Conservation (phyloP, 352 stramenopile species). For the Phytophthora ramorum region DNA sequence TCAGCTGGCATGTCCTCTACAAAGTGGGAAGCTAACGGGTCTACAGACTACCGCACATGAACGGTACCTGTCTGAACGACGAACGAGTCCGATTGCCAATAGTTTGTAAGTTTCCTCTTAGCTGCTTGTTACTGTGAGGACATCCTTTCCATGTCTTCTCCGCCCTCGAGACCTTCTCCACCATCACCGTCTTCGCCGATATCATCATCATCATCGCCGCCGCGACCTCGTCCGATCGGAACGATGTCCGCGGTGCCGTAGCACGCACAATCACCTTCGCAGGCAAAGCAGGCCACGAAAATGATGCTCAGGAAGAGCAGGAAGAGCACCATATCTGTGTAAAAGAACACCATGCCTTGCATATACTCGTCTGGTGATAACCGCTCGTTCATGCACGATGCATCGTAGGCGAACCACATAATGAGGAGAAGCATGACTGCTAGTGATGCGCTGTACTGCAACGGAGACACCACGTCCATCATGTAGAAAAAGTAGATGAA, state of each 20-base stretch:
- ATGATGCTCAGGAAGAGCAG: conserved; percentile 81
- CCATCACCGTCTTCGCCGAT: conserved; percentile 9
- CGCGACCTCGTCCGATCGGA: conserved; percentile 45
- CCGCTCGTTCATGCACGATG: conserved; percentile 79
- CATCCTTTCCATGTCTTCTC: conserved; percentile 2
- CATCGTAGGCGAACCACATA: conserved; percentile 85
- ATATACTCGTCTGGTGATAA: conserved; percentile 84
- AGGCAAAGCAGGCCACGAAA: conserved; percentile 79
- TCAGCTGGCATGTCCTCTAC: neutral
- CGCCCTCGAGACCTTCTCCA: neutral
- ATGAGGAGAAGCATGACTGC: conserved; percentile 68
- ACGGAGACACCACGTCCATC: conserved; percentile 50
- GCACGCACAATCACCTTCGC: conserved; percentile 76
- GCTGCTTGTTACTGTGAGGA: conserved; percentile 1
- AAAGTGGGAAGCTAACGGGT: neutral
- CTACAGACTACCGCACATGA: neutral
- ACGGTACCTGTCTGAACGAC: neutral
- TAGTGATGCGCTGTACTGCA: conserved; percentile 66
- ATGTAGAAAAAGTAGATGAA: conserved; percentile 72
- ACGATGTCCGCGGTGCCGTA: conserved; percentile 77
- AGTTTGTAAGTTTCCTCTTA: conserved; percentile 1
- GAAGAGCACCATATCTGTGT: conserved; percentile 86
- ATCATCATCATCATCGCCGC: conserved; percentile 39
- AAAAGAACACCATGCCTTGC: conserved; percentile 87
- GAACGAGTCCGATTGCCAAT: conserved; percentile 15